These are phyloP conservation scores for Gossypium trilobum DNA, from an alignment of 441 rosid species.

Conservation along the genomic window DNA sequence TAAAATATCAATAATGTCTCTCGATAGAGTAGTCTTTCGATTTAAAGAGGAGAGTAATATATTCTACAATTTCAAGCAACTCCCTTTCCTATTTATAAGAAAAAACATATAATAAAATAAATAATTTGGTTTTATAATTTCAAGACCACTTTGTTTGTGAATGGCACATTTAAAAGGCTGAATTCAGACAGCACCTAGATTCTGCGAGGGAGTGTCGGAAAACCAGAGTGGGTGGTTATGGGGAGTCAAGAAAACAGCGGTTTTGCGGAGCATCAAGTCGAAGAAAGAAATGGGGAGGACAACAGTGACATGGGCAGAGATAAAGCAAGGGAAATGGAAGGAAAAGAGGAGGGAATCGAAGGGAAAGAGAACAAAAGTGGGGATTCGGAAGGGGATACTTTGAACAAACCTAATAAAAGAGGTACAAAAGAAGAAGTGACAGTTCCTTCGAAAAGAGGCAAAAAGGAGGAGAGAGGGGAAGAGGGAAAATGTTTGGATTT, in stretches of 20 bases:
- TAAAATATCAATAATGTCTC: too few relatives aligned
- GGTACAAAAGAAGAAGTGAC: not conserved
- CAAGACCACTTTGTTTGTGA: not conserved
- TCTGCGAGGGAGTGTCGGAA: not conserved
- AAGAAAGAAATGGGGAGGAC: not conserved
- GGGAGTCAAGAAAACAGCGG: not conserved
- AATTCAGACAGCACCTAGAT: not conserved
- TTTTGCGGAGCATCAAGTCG: not conserved
- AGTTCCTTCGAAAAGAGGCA: not conserved
- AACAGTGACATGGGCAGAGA: not conserved
- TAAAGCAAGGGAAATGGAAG: not conserved
- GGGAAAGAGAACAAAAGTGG: not conserved
- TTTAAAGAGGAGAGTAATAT: too few relatives aligned
- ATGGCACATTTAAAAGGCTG: not conserved
- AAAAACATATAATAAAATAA: not conserved
- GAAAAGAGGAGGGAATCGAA: not conserved
- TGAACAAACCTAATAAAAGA: not conserved
- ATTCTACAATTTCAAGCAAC: too few relatives aligned
- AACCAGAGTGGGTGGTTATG: not conserved
- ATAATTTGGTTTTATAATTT: not conserved
- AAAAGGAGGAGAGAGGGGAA: not conserved
- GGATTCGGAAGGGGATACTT: not conserved
- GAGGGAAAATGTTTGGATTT: not conserved
- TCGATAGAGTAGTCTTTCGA: too few relatives aligned
- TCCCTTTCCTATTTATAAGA: too few relatives aligned